A percentile compares a stretch with the other conserved stretches of the same genome.
Conservation (phyloP, 257 asterid species). For the Gentiana macrophylla region DNA sequence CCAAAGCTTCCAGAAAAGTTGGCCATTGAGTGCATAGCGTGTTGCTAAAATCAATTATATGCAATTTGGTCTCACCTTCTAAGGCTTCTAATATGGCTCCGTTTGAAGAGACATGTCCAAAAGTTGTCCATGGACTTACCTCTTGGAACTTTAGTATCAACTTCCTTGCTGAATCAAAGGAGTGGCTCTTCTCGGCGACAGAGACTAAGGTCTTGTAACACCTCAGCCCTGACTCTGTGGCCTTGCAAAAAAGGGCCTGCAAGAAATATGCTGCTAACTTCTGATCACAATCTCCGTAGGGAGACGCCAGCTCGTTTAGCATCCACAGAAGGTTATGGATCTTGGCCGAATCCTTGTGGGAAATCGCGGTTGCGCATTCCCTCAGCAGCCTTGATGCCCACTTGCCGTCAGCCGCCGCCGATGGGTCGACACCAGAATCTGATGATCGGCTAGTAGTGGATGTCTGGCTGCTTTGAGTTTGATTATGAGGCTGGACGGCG, state of each 20-base stretch:
- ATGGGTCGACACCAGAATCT: slow-evolving; percentile 25
- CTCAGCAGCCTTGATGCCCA: slow-evolving; percentile 67
- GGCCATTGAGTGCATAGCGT: slow-evolving; percentile 97
- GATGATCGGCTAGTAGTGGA: slow-evolving; percentile 23
- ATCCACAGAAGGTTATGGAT: slow-evolving; percentile 79
- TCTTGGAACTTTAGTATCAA: slow-evolving; percentile 73
- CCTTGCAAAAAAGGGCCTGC: slow-evolving; percentile 72
- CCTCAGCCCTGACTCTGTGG: slow-evolving; percentile 55
- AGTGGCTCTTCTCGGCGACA: slow-evolving; percentile 42
- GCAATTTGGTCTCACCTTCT: slow-evolving; percentile 59
- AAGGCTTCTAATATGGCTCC: slow-evolving; percentile 84
- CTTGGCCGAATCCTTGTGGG: slow-evolving; percentile 50
- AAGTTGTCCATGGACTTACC: slow-evolving; percentile 92
- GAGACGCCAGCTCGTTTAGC: slow-evolving; percentile 87
- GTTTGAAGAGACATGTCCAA: slow-evolving; percentile 88
- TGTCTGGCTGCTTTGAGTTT: slow-evolving; percentile 13
- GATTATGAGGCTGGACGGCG: not conserved
- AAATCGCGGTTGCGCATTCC: slow-evolving; percentile 63
- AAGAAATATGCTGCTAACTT: slow-evolving; percentile 73
- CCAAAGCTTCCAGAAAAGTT: slow-evolving; percentile 67
- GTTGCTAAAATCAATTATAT: slow-evolving; percentile 66
- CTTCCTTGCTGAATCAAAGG: slow-evolving; percentile 51
- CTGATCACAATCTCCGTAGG: slow-evolving; percentile 87
- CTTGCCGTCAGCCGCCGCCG: slow-evolving; percentile 16
- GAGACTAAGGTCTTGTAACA: slow-evolving; percentile 58